Percentiles rank a stretch among this genome's conserved stretches.
Conservation (phyloP, 768 basidiomycete species). For the Tylopilus subfusipes region DNA sequence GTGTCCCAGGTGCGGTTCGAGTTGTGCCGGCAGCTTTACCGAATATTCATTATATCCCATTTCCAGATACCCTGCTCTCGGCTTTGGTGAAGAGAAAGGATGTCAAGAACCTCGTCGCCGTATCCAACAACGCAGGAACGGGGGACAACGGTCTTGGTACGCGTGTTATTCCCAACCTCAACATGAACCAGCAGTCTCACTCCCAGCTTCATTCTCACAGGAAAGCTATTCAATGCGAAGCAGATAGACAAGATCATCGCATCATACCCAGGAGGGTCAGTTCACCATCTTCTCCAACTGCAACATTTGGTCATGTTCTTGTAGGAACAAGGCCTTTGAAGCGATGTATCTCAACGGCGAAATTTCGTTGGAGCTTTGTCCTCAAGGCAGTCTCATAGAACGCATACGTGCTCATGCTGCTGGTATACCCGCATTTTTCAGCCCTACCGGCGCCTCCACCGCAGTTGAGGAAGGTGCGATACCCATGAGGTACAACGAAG, state of each 20-base stretch:
- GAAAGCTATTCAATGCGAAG: conserved; percentile 66
- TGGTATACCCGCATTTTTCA: conserved; percentile 92
- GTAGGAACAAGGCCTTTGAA: conserved; percentile 85
- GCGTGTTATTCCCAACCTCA: not conserved
- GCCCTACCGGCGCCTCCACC: conserved; percentile 84
- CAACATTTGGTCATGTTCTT: not conserved
- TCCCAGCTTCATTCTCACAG: conserved; percentile 34
- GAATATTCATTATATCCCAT: not conserved
- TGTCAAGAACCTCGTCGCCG: conserved; percentile 70
- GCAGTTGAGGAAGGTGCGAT: conserved; percentile 78
- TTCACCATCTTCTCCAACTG: conserved; percentile 2
- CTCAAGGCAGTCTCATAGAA: conserved; percentile 88
- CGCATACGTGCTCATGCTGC: conserved; percentile 86
- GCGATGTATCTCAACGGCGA: conserved; percentile 73
- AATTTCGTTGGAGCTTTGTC: conserved; percentile 83
- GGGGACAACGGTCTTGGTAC: conserved; percentile 68
- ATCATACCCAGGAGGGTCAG: conserved; percentile 84
- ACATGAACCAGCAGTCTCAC: not conserved
- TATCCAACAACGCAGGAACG: conserved; percentile 86
- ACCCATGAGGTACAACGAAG: conserved; percentile 73
- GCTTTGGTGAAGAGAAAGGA: conserved; percentile 75
- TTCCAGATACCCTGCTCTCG: conserved; percentile 72
- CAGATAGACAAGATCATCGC: conserved; percentile 83
- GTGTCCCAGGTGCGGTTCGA: conserved; percentile 65
- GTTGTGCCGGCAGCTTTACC: not conserved